phyloP scores from a whole-genome alignment of 306 rosid genomes.

The Cajanus cajan region DNA sequence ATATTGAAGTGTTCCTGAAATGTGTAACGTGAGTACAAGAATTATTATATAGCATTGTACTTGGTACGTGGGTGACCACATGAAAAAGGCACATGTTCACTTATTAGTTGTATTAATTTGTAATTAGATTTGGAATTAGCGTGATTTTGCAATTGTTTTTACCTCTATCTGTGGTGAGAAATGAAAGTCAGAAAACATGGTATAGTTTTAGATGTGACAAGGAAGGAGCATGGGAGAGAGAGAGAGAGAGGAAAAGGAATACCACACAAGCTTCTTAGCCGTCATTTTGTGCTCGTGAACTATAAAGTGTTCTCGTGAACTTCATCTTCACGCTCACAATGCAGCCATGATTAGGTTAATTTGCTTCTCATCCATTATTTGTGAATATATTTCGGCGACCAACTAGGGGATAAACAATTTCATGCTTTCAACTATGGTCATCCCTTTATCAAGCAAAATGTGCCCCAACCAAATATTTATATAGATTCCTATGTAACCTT shows the following conservation, averaged over 20 bases:
- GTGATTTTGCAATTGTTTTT: not conserved
- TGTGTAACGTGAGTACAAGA: not conserved
- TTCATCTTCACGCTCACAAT: constrained; percentile 39
- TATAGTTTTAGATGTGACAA: not conserved
- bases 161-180: constrained; percentile 10
- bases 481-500: not conserved
- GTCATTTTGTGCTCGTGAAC: constrained; percentile 52
- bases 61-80: not conserved
- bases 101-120: not conserved
- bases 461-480: constrained; percentile 5
- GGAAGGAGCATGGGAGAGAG: not conserved
- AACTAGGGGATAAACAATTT: constrained; percentile 22
- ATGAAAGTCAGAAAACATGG: constrained; percentile 3
- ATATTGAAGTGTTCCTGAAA: not conserved
- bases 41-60: not conserved
- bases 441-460: not conserved
- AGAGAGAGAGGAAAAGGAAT: not conserved
- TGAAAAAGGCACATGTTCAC: not conserved
- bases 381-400: constrained; percentile 28
- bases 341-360: constrained; percentile 27
- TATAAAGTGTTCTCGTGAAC: constrained; percentile 81
- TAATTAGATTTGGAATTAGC: not conserved
- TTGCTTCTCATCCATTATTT: constrained; percentile 40
- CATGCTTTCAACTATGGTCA: not conserved
- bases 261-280: constrained; percentile 45